A percentile compares a stretch with the other conserved stretches of the same genome.
phyloP scores from a whole-genome alignment of 805 yeast genomes.

The Saturnispora halmiae region DNA sequence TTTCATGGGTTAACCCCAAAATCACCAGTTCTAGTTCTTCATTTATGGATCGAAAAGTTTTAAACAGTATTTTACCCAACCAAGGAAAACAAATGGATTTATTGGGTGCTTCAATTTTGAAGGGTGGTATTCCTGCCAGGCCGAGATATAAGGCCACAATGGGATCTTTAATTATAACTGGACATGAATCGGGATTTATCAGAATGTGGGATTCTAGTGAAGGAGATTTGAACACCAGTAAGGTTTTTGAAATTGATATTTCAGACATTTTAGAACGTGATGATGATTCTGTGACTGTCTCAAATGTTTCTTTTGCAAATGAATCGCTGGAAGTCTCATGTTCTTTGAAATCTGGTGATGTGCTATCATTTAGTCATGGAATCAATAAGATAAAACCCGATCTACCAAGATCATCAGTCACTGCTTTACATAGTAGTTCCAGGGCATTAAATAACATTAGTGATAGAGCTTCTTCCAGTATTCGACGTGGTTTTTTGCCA shows the following conservation, averaged over 20 bases:
- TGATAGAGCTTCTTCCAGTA: constrained; percentile 41
- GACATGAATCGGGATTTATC: constrained; percentile 78
- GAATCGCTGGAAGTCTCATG: constrained; percentile 69
- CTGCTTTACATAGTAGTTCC: constrained; percentile 7
- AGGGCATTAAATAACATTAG: constrained; percentile 36
- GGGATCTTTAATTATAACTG: constrained; percentile 63
- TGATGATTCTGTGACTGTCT: constrained; percentile 38
- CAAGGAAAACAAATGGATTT: background rate
- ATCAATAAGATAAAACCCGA: background rate
- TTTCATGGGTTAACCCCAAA: constrained; percentile 71
- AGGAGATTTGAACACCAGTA: constrained; percentile 54
- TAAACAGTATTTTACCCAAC: constrained; percentile 21
- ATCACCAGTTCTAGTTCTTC: constrained; percentile 48
- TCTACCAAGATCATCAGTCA: background rate
- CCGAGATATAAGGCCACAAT: constrained; percentile 40
- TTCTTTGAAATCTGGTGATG: constrained; percentile 61
- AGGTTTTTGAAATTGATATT: constrained; percentile 52
- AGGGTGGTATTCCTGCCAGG: constrained; percentile 71
- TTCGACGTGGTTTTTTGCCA: constrained; percentile 58
- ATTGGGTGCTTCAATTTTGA: constrained; percentile 34
- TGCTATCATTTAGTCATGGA: constrained; percentile 46
- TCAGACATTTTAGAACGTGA: constrained; percentile 37
- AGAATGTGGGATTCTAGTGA: constrained; percentile 78
- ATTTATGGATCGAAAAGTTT: constrained; percentile 27
- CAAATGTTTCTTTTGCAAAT: constrained; percentile 63